Percentiles rank a stretch among this genome's conserved stretches.
Conservation (phyloP, 768 basidiomycete species). For the Lentinula sp. region DNA sequence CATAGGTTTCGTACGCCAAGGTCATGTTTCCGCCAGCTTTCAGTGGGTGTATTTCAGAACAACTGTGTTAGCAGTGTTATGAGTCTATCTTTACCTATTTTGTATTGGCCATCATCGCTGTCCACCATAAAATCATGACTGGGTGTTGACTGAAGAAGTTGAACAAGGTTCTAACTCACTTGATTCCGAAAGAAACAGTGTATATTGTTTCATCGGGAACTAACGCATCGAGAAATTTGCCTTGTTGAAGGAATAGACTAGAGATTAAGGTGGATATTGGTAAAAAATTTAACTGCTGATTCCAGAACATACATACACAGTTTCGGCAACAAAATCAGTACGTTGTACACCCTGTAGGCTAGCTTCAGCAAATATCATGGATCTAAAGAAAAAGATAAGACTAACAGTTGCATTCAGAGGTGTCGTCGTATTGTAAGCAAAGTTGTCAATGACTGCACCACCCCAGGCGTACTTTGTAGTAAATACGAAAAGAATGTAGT, state of each 20-base stretch:
- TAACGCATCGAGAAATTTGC: conserved; percentile 20
- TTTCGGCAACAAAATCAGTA: conserved; percentile 22
- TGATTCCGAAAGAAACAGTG: conserved; percentile 24
- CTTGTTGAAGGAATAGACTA: conserved; percentile 21
- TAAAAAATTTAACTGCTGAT: neutral
- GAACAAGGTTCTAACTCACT: conserved; percentile 13
- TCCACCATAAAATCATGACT: neutral
- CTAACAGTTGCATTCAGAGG: conserved; percentile 19
- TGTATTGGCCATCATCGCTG: conserved; percentile 22
- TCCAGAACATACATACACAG: neutral
- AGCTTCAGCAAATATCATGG: neutral
- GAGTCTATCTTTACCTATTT: conserved; percentile 11
- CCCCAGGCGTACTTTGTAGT: conserved; percentile 24
- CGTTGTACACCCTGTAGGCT: conserved; percentile 13
- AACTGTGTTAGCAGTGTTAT: neutral
- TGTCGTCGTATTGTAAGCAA: conserved; percentile 25
- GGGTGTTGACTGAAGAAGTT: no score
- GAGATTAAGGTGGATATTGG: neutral
- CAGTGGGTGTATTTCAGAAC: neutral
- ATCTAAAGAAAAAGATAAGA: neutral
- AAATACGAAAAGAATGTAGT: neutral
- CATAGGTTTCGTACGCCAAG: conserved; percentile 6
- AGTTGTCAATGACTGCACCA: conserved; percentile 26
- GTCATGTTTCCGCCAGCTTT: conserved; percentile 20
- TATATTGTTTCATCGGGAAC: conserved; percentile 21